These are phyloP conservation scores for Maudiozyma pseudohumilis DNA, from an alignment of 805 yeast species.

Conservation along the genomic window DNA sequence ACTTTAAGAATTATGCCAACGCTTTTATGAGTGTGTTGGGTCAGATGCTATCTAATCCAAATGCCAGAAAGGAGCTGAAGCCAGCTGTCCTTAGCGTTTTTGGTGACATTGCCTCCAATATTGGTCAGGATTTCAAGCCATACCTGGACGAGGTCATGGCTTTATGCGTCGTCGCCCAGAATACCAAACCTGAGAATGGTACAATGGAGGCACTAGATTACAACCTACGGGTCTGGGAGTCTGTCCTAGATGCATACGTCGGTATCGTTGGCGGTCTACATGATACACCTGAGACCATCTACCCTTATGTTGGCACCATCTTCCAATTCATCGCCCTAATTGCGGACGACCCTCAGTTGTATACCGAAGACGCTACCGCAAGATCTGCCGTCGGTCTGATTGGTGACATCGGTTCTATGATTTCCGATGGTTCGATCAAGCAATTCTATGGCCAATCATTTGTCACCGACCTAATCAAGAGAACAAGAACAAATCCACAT, in stretches of 20 bases:
- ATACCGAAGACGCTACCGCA: constrained; percentile 57
- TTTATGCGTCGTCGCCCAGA: constrained; percentile 60
- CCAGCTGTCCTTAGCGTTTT: constrained; percentile 86
- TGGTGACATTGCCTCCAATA: constrained; percentile 89
- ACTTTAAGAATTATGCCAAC: constrained; percentile 63
- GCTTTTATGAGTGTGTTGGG: constrained; percentile 81
- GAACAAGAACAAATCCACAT: constrained; percentile 52
- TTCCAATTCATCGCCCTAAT: constrained; percentile 58
- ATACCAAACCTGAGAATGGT: constrained; percentile 52
- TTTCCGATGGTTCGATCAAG: constrained; percentile 64
- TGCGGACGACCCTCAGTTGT: constrained; percentile 49
- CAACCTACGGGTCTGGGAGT: constrained; percentile 59
- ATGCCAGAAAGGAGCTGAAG: constrained; percentile 68
- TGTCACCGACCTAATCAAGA: constrained; percentile 69
- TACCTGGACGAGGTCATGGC: constrained; percentile 73
- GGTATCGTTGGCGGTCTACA: constrained; percentile 90
- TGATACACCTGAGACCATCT: constrained; percentile 53
- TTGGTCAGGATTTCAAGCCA: constrained; percentile 67
- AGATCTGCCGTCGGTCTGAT: constrained; percentile 82
- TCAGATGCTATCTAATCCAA: constrained; percentile 52
- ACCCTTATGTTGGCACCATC: constrained; percentile 56
- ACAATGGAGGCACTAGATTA: constrained; percentile 72
- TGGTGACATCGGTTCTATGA: constrained; percentile 89
- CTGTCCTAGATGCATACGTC: constrained; percentile 91
- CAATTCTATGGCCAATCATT: constrained; percentile 60